phyloP scores from a whole-genome alignment of 1,284 basidiomycete genomes.

The Anthracocystis walkeri region DNA sequence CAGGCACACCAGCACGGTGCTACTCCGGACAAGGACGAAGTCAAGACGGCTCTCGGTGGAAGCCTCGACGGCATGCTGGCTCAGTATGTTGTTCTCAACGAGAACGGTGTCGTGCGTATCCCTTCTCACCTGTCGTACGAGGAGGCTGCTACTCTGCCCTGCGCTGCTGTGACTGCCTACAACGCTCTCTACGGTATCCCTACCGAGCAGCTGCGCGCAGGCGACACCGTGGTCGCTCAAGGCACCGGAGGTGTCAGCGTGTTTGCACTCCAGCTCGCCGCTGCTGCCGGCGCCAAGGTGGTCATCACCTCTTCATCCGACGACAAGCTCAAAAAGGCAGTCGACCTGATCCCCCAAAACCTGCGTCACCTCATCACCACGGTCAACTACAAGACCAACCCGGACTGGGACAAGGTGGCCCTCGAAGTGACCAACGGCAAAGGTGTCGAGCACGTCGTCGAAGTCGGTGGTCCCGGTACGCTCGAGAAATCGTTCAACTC shows the following conservation, averaged over 20 bases:
- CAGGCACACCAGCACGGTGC: slow-evolving; percentile 67
- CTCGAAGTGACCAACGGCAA: slow-evolving; percentile 73
- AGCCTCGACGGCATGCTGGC: slow-evolving; percentile 74
- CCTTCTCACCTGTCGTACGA: slow-evolving; percentile 73
- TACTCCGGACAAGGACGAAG: slow-evolving; percentile 61
- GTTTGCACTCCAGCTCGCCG: slow-evolving; percentile 74
- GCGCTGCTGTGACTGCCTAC: slow-evolving; percentile 74
- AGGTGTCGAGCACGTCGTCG: slow-evolving; percentile 75
- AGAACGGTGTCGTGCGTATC: slow-evolving; percentile 38
- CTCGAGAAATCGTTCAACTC: slow-evolving; percentile 72
- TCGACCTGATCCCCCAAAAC: slow-evolving; percentile 57
- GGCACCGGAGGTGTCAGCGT: slow-evolving; percentile 77
- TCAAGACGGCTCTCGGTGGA: slow-evolving; percentile 72
- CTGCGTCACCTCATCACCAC: slow-evolving; percentile 47
- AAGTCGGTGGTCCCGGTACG: slow-evolving; percentile 75
- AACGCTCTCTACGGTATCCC: slow-evolving; percentile 72
- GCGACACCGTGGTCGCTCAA: slow-evolving; percentile 73
- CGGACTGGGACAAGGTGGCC: slow-evolving; percentile 75
- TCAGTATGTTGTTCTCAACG: slow-evolving; percentile 71
- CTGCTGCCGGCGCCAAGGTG: slow-evolving; percentile 75
- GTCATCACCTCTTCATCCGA: slow-evolving; percentile 77
- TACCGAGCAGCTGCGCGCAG: slow-evolving; percentile 71
- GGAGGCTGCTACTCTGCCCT: slow-evolving; percentile 73
- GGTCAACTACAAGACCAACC: slow-evolving; percentile 74
- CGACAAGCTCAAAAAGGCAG: slow-evolving; percentile 72